These are phyloP conservation scores for Globisporangium spinosum DNA, from an alignment of 352 stramenopile species.

Conservation along the genomic window DNA sequence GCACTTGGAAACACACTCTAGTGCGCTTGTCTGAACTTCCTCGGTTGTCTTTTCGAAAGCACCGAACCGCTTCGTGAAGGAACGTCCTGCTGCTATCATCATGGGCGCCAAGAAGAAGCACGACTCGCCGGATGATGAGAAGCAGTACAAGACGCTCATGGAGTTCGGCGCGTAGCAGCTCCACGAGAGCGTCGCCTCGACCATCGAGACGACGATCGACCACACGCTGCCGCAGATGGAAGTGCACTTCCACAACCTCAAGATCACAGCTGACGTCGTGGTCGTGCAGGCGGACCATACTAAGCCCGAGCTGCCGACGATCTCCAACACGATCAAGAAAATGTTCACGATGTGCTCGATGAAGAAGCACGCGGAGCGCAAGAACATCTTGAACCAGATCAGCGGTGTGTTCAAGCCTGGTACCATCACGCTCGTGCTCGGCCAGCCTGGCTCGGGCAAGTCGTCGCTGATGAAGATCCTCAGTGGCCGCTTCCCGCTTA, in stretches of 20 bases:
- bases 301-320: slow-evolving; percentile 9
- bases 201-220: slow-evolving; percentile 11
- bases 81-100: neutral
- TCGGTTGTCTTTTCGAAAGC: neutral
- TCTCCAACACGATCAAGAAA: slow-evolving; percentile 14
- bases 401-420: slow-evolving; percentile 25
- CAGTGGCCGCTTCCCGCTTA: slow-evolving; percentile 19
- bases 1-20: neutral
- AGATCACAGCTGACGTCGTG: slow-evolving; percentile 10
- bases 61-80: neutral
- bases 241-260: slow-evolving; percentile 23
- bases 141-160: slow-evolving; percentile 14
- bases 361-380: slow-evolving; percentile 23
- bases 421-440: slow-evolving; percentile 30
- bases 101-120: slow-evolving; percentile 14
- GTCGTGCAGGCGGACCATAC: slow-evolving; percentile 3
- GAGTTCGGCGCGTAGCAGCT: slow-evolving; percentile 13
- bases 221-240: slow-evolving; percentile 21
- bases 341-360: slow-evolving; percentile 10
- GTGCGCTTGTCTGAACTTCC: neutral
- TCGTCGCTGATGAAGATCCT: slow-evolving; percentile 31
- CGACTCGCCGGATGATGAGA: slow-evolving; percentile 1
- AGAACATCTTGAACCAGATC: slow-evolving; percentile 26
- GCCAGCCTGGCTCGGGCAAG: slow-evolving; percentile 26
- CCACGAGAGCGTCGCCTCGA: slow-evolving; percentile 3